phyloP scores from a whole-genome alignment of 148 eudicot species.

The Simmondsia chinensis region DNA sequence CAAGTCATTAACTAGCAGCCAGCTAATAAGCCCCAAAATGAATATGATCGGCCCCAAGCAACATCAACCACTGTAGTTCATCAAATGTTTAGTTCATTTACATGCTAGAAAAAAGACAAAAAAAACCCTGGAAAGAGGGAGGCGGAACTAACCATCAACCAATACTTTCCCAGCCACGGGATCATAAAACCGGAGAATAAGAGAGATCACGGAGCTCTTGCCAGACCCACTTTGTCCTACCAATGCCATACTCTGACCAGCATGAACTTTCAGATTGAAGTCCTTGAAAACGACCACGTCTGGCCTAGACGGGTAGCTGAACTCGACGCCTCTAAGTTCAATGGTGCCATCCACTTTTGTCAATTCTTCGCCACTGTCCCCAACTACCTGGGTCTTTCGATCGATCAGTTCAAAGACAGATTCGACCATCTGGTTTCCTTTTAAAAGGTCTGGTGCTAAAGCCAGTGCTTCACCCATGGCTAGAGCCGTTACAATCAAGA shows the following conservation, averaged over 20 bases:
- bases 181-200: constrained; percentile 57
- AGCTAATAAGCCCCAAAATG: too few relatives aligned
- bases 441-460: constrained; percentile 56
- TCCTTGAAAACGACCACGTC: constrained; percentile 33
- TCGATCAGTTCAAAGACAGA: constrained; percentile 47
- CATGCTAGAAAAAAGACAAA: too few relatives aligned
- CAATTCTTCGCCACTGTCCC: constrained; percentile 21
- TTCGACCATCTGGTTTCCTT: constrained; percentile 49
- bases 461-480: constrained; percentile 63
- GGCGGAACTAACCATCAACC: too few relatives aligned
- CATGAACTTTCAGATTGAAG: constrained; percentile 28
- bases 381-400: constrained; percentile 35
- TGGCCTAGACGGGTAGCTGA: constrained; percentile 59
- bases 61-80: too few relatives aligned
- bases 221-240: constrained; percentile 86
- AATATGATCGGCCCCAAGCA: too few relatives aligned
- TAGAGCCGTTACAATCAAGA: constrained; percentile 50
- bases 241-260: constrained; percentile 57
- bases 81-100: too few relatives aligned
- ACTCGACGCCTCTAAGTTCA: constrained; percentile 40
- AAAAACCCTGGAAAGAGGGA: too few relatives aligned
- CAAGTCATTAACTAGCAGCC: too few relatives aligned
- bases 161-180: constrained; percentile 38
- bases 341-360: constrained; percentile 41
- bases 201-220: constrained; percentile 52